Base-by-base conservation (phyloP, 1,284 basidiomycete genomes). In the Abortiporus biennis region DNA sequence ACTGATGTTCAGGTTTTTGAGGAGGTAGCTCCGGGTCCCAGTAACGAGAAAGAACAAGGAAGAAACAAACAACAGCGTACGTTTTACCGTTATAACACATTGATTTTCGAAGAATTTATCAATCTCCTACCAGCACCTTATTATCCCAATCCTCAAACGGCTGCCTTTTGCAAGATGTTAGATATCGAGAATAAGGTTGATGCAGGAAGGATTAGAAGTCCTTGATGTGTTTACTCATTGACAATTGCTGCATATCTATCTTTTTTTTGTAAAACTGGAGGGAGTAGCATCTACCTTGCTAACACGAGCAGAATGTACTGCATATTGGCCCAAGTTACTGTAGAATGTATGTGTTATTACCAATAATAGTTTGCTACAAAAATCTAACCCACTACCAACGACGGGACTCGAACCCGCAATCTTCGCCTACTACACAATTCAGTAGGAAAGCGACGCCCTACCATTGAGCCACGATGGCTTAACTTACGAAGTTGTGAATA, bases 71-170 rank as follows among this genome's bases (percentile, higher is more conserved):
- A 61, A 40, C 78, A 78, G 60, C 80, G 81, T 80, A 55, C 62
- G 50, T 53, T 24, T 27, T 37, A 30, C n/a, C 27, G 27, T n/a
- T n/a, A n/a, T 34, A 19, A 20, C 36, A 22, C 22, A 24, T 8
- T 17, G 17, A 24, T 20, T 37, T 17, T 8, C 17, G 12, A 11
- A 37, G 22, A 21, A 17, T 40, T 6, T 20, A 8, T 36, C 32
- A 4, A 36, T 43, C 37, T 38, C 41, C 45, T 22, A 29, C 13
- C 47, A 89, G 87, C 80, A 3, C 74, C 76, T 4, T 83, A 80
- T 69, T 94, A 90, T 62, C 81, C 83, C 4, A 97, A 96, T 56
- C 87, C 90, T 6, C 95, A 98, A 57, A 99, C 94, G 0, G 80
- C 80, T 43, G 84, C 91, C 1, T 86, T 97, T 51, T 92, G 90